Conservation (phyloP, 2,329 filamentous ascomycete species). For the Arthrinium phaeospermum region DNA sequence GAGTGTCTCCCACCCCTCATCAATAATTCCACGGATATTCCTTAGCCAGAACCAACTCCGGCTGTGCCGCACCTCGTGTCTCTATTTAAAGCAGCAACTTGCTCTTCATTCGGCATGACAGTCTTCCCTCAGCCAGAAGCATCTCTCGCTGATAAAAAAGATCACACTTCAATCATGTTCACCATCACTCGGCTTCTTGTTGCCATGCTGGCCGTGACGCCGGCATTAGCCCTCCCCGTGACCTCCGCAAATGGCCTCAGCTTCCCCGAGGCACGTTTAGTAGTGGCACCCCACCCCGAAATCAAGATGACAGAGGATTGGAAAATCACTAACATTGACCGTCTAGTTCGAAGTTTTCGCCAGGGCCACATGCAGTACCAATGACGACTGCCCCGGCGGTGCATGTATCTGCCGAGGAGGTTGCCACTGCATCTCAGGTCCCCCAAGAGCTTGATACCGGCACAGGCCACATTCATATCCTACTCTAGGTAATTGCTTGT, state of each 20-base stretch:
- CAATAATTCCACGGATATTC: background rate
- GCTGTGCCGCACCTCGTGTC: background rate
- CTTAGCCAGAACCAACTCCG: background rate
- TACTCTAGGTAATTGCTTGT: background rate
- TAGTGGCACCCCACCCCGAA: background rate
- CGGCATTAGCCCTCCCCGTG: background rate
- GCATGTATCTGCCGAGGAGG: slow-evolving; percentile 6
- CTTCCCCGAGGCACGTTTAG: background rate
- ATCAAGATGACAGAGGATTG: background rate
- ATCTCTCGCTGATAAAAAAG: background rate
- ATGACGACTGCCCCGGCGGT: background rate
- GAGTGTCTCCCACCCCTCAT: background rate
- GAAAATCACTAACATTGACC: background rate
- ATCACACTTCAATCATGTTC: slow-evolving; percentile 1
- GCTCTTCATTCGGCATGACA: background rate
- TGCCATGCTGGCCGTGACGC: background rate
- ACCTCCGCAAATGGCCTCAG: background rate
- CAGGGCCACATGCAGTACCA: background rate
- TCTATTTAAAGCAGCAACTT: background rate
- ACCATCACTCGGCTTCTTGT: background rate
- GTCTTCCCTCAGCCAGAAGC: too few species aligned
- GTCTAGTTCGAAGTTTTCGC: background rate
- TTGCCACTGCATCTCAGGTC: background rate
- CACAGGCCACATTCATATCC: background rate
- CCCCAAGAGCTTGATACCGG: background rate